A percentile compares a stretch with the other conserved stretches of the same genome.
phyloP scores from a whole-genome alignment of 306 rosid genomes.

The Parietaria judaica region DNA sequence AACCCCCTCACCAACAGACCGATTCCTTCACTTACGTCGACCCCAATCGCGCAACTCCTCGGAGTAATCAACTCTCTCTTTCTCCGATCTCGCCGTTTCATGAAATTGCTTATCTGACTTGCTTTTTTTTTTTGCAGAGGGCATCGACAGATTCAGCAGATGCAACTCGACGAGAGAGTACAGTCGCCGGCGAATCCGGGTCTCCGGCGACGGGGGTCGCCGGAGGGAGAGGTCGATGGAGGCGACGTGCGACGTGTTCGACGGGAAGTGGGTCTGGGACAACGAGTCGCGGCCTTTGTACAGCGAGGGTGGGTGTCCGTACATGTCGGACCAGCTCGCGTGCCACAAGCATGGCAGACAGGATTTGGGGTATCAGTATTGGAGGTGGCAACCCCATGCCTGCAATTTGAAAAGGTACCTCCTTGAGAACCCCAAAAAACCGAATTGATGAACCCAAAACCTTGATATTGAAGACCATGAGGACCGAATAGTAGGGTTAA shows the following conservation, averaged over 20 bases:
- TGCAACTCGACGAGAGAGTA: constrained; percentile 73
- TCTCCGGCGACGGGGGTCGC: constrained; percentile 26
- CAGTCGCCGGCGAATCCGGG: constrained; percentile 63
- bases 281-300: constrained; percentile 69
- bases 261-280: constrained; percentile 87
- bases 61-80: constrained; percentile 27
- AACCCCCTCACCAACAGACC: constrained; percentile 26
- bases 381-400: constrained; percentile 95
- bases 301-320: constrained; percentile 66
- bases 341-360: constrained; percentile 89
- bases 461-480: no score
- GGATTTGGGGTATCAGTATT: constrained; percentile 72
- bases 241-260: constrained; percentile 66
- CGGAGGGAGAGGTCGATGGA: constrained; percentile 36
- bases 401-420: constrained; percentile 82
- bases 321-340: constrained; percentile 97
- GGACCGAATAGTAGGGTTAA: no score
- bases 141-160: constrained; percentile 78
- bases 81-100: constrained; percentile 12
- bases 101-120: constrained; percentile 9
- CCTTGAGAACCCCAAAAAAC: no score
- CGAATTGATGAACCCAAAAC: no score
- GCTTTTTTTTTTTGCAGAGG: constrained; percentile 25
- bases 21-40: constrained; percentile 48
- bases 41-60: constrained; percentile 47